A percentile compares a stretch with the other conserved stretches of the same genome.
phyloP scores from a whole-genome alignment of 176 grass and related monocot species.

The Carex cristatella region DNA sequence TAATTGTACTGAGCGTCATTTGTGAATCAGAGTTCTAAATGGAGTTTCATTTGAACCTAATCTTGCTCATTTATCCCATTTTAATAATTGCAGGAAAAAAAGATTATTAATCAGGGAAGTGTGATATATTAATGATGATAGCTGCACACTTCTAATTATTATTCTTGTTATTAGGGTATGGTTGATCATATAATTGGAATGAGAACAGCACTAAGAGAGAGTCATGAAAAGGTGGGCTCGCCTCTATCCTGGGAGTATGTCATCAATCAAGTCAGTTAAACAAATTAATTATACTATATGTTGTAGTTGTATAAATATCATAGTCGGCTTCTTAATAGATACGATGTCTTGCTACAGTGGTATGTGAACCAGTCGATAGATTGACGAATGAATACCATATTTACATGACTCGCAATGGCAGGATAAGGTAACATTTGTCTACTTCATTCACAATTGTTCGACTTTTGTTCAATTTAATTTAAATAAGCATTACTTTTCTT shows the following conservation, averaged over 20 bases:
- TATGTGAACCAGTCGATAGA: conserved; percentile 83
- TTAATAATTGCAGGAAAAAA: background rate
- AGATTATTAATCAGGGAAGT: background rate
- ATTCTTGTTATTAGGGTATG: conserved; percentile 56
- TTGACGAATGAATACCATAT: conserved; percentile 84
- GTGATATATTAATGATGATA: background rate
- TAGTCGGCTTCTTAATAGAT: background rate
- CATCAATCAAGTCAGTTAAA: conserved; percentile 75
- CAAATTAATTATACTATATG: background rate
- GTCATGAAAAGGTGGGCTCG: conserved; percentile 69
- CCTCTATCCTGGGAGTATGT: conserved; percentile 88
- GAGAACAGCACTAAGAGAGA: conserved; percentile 71
- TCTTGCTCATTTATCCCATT: background rate
- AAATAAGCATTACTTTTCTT: background rate
- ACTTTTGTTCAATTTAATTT: background rate
- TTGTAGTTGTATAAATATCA: background rate
- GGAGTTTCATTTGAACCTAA: background rate
- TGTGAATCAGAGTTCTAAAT: background rate
- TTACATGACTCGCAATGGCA: conserved; percentile 94
- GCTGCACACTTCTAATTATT: background rate
- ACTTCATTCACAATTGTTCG: background rate
- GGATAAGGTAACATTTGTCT: conserved; percentile 61
- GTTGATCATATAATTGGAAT: conserved; percentile 94
- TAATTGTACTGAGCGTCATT: background rate
- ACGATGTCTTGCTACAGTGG: conserved; percentile 97